phyloP scores from a whole-genome alignment of 2,329 filamentous ascomycete species.

The Fusarium sp. region DNA sequence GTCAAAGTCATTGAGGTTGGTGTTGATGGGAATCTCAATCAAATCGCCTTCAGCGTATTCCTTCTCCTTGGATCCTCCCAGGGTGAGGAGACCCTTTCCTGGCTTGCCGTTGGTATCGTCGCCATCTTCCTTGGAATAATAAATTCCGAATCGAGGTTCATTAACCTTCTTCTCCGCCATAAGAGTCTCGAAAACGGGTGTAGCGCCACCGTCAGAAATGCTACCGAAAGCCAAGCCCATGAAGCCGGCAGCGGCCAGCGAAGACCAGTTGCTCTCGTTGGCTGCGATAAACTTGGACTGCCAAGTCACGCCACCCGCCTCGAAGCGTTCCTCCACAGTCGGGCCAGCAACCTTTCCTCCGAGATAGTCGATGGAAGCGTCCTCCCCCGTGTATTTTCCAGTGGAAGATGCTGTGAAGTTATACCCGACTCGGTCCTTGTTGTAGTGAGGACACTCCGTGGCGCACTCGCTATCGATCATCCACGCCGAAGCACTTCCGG shows the following conservation, averaged over 20 bases:
- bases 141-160: slow-evolving; percentile 45
- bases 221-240: slow-evolving; percentile 47
- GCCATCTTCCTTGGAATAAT: slow-evolving; percentile 37
- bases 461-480: slow-evolving; percentile 43
- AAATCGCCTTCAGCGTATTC: slow-evolving; percentile 41
- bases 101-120: slow-evolving; percentile 5
- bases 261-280: slow-evolving; percentile 43
- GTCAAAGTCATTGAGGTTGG: slow-evolving; percentile 30
- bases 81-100: slow-evolving; percentile 43
- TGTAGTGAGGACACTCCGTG: slow-evolving; percentile 39
- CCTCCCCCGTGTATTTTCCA: slow-evolving; percentile 26
- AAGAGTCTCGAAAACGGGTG: slow-evolving; percentile 47
- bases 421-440: slow-evolving; percentile 43
- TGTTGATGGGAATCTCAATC: slow-evolving; percentile 21
- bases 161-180: slow-evolving; percentile 44
- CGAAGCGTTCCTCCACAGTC: slow-evolving; percentile 43
- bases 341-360: slow-evolving; percentile 42
- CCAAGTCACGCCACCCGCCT: slow-evolving; percentile 34
- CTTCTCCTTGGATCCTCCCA: slow-evolving; percentile 47
- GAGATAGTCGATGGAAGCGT: slow-evolving; percentile 44
- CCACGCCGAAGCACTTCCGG: slow-evolving; percentile 49
- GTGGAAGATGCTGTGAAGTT: slow-evolving; percentile 41
- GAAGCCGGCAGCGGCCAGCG: slow-evolving; percentile 47
- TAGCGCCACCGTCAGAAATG: slow-evolving; percentile 43
- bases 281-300: slow-evolving; percentile 44